Base-by-base conservation (phyloP, 345 rosid genomes). In the Cardamine chenopodiifolia region DNA sequence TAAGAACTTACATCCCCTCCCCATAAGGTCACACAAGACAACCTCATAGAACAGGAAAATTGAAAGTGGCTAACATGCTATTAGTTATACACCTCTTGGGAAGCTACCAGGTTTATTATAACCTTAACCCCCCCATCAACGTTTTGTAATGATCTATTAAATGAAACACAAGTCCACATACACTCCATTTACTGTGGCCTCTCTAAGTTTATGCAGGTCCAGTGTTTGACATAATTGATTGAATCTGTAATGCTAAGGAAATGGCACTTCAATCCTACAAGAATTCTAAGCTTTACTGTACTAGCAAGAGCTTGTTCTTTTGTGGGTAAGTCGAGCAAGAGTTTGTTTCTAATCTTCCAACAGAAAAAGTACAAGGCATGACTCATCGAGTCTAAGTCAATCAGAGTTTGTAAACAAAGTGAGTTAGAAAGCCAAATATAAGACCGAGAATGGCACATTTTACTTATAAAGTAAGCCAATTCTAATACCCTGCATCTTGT, bases 41-140 rank as follows among this genome's bases (percentile, higher is more conserved):
- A n/a, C n/a, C n/a, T n/a, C n/a, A n/a, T n/a, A n/a, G n/a, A n/a
- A n/a, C n/a, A n/a, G n/a, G n/a, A n/a, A n/a, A n/a, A n/a, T n/a
- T n/a, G n/a, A n/a, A n/a, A n/a, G n/a, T n/a, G n/a, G n/a, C n/a
- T n/a, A n/a, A n/a, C n/a, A n/a, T n/a, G n/a, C n/a, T n/a, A n/a
- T n/a, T n/a, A n/a, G n/a, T n/a, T n/a, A n/a, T n/a, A n/a, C n/a
- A n/a, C n/a, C n/a, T n/a, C n/a, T n/a, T 83, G 15, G 89, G 90
- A 32, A 83, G 90, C 86, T 89, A 87, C 71, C 86, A 86, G 83
- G n/a, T 9, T 26, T 68, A 23, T 25, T 35, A n/a, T 7, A 29
- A 47, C 35, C 19, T 42, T 8, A 0, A 23, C 10, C 4, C n/a
- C 26, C 26, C 12, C 29, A 18, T 25, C n/a, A 10, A 26, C 17